phyloP scores from a whole-genome alignment of 257 asterid genomes.

The Petunia axillaris region DNA sequence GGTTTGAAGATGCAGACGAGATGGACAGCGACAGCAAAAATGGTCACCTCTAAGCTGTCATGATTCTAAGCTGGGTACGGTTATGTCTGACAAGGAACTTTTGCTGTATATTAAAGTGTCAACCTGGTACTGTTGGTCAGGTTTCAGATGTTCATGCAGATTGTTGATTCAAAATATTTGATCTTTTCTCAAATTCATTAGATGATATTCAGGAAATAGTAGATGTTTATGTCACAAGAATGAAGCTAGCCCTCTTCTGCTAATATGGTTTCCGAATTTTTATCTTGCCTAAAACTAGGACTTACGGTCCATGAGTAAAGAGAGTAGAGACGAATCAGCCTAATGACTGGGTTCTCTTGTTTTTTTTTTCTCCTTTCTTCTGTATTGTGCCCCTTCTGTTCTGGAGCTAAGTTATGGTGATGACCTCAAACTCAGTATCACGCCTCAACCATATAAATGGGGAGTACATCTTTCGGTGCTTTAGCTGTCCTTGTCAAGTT shows the following conservation, averaged over 20 bases:
- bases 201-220: not conserved
- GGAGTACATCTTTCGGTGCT: not conserved
- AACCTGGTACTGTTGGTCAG: not conserved
- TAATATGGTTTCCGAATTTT: too few relatives aligned
- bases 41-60: slow-evolving; percentile 38
- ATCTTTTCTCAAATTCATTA: not conserved
- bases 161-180: not conserved
- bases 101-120: slow-evolving; percentile 29
- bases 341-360: not conserved
- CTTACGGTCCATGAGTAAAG: not conserved
- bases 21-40: slow-evolving; percentile 57
- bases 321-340: not conserved
- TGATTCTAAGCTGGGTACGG: not conserved
- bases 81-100: not conserved
- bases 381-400: not conserved
- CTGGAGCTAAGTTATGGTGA: not conserved
- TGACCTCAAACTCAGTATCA: not conserved
- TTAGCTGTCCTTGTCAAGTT: not conserved
- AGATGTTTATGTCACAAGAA: not conserved
- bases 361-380: not conserved
- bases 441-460: not conserved
- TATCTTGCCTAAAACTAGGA: too few relatives aligned
- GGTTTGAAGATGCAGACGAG: slow-evolving; percentile 95
- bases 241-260: too few relatives aligned
- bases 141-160: not conserved